Conservation (phyloP, 352 stramenopile species). For the Phytophthora cryptogea region DNA sequence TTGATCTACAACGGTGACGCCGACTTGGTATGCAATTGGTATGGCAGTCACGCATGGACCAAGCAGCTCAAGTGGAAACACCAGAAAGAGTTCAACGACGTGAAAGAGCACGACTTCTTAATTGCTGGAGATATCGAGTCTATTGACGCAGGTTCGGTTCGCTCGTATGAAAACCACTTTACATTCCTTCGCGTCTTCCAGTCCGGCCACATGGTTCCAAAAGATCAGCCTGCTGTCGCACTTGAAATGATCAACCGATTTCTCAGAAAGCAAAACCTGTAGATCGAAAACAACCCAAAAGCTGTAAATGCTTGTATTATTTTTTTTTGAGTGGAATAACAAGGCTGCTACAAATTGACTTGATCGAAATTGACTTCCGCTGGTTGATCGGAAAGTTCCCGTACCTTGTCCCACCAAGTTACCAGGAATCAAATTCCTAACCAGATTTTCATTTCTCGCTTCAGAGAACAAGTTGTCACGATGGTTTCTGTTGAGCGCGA, state of each 20-base stretch:
- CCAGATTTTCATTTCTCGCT: not conserved
- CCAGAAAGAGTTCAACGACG: conserved; percentile 32
- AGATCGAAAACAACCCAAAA: not conserved
- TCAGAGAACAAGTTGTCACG: not conserved
- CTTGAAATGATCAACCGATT: conserved; percentile 67
- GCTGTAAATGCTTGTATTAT: not conserved
- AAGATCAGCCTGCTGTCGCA: conserved; percentile 46
- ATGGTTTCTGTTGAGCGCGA: conserved; percentile 4
- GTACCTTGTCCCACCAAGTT: not conserved
- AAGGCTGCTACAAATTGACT: no score
- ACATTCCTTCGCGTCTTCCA: conserved; percentile 59
- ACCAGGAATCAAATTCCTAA: not conserved
- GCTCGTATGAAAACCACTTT: conserved; percentile 36
- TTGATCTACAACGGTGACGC: conserved; percentile 40
- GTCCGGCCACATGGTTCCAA: conserved; percentile 57
- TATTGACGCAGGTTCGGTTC: conserved; percentile 28
- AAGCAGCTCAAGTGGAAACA: conserved; percentile 40
- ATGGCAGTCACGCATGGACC: conserved; percentile 42
- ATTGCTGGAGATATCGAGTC: conserved; percentile 6
- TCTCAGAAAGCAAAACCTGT: conserved; percentile 46
- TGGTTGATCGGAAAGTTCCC: not conserved
- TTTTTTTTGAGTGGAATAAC: not conserved
- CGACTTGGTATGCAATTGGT: conserved; percentile 53
- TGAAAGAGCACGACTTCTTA: conserved; percentile 12
- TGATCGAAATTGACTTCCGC: not conserved